Base-by-base conservation (phyloP, 2,329 filamentous ascomycete genomes). In the Ascochyta lentis region DNA sequence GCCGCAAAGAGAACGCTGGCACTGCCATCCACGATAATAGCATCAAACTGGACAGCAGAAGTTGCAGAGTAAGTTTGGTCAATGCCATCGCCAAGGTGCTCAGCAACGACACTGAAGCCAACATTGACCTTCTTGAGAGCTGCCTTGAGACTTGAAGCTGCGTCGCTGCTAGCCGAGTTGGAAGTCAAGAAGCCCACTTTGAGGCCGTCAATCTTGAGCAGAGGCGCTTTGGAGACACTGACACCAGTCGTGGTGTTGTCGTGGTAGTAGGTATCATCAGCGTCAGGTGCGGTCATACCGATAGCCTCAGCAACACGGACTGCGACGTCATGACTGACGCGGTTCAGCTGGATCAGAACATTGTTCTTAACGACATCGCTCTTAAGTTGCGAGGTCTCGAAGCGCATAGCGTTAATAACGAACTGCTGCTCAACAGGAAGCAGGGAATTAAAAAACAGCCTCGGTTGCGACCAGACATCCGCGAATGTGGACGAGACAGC, bases 401-500 rank as follows among this genome's bases (percentile, higher is more conserved):
- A 91, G 26, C 89, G 86, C 50, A 91, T 85, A 0, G 87, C 88
- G 70, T 91, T 88, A 76, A 91, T 81, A 35, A 91, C 73, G 68
- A 90, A 87, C 67, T 91, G 88, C 71, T 90, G 84, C 75, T 91
- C 89, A 0, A 81, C 80, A 1, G 82, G 79, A 1, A 82, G 78
- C 45, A 92, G 78, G 0, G 87, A 90, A 80, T 91, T 91, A 81
- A 84, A 91, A 77, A 91, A 91, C 12, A 91, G 80, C 1, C 89
- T 84, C 0, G 88, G 84, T 70, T 92, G 89, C 3, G 84, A 85
- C 87, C 88, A 91, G 70, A 86, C 86, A 67, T 91, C 88, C n/a
- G 81, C 73, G 70, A 91, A 91, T 1, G 86, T 88, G 0, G 81
- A 76, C n/a, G 86, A 85, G 16, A 84, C 78, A 13, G 78, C 78